phyloP scores from a whole-genome alignment of 805 yeast species.

The Pichia scutulata region DNA sequence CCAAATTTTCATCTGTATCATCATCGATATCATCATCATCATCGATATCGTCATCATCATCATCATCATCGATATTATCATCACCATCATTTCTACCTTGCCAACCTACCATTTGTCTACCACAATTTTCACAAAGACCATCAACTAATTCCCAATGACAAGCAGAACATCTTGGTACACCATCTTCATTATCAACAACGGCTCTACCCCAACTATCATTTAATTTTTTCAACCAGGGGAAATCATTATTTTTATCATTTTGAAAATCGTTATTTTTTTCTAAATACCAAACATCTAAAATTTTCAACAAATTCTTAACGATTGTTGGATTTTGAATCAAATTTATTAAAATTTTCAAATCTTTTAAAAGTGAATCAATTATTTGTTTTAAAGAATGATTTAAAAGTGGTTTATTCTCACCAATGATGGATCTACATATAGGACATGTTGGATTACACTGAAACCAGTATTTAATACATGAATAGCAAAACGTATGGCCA shows the following conservation, averaged over 20 bases:
- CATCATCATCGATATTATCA: conserved; percentile 9
- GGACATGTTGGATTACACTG: conserved; percentile 56
- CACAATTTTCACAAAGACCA: conserved; percentile 60
- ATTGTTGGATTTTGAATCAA: background rate
- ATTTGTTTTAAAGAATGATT: conserved; percentile 47
- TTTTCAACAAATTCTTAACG: background rate
- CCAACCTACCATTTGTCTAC: conserved; percentile 36
- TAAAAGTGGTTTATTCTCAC: conserved; percentile 38
- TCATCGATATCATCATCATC: conserved; percentile 2
- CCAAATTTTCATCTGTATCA: background rate
- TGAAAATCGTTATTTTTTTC: conserved; percentile 31
- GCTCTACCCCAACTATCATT: conserved; percentile 45
- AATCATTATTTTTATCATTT: conserved; percentile 27
- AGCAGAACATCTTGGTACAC: conserved; percentile 64
- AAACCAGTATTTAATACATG: conserved; percentile 59
- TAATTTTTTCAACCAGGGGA: conserved; percentile 39
- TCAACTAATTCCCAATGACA: conserved; percentile 81
- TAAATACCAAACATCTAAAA: conserved; percentile 21
- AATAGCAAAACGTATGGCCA: conserved; percentile 72
- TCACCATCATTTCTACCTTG: conserved; percentile 11
- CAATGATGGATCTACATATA: conserved; percentile 47
- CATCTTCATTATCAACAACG: conserved; percentile 55
- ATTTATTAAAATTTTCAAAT: background rate
- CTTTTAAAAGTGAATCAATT: conserved; percentile 33
- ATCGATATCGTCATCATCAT: conserved; percentile 7